Percentiles rank a stretch among this genome's conserved stretches.
Conservation (phyloP, 2,329 filamentous ascomycete genomes). For the Colletotrichum scovillei region DNA sequence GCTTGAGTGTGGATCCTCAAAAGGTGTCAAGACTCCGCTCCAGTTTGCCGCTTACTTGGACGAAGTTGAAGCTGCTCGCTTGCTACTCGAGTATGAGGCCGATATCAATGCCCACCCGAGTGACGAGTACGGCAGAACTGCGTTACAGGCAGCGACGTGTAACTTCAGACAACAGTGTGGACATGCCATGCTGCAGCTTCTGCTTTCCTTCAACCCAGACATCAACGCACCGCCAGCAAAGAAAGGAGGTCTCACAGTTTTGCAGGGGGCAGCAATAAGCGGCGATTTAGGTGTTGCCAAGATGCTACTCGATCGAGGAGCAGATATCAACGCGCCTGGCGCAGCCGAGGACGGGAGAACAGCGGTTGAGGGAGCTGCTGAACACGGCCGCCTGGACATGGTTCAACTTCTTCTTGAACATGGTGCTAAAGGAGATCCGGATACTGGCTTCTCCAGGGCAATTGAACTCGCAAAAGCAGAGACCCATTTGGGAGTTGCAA, state of each 20-base stretch:
- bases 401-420: background rate
- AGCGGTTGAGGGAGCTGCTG: conserved; percentile 4
- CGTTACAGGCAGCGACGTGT: background rate
- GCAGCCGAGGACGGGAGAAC: background rate
- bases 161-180: no score
- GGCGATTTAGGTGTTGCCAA: background rate
- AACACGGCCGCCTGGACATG: background rate
- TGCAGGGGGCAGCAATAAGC: background rate
- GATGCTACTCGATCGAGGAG: background rate
- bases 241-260: background rate
- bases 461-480: background rate
- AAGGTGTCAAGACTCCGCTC: background rate
- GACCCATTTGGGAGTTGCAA: no score
- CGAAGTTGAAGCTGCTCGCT: background rate
- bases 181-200: background rate
- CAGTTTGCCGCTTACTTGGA: background rate
- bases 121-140: background rate
- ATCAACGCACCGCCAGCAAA: background rate
- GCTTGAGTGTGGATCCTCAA: background rate
- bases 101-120: background rate
- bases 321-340: background rate
- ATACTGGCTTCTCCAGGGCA: background rate
- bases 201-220: background rate
- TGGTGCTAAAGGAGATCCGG: background rate
- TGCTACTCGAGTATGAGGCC: background rate